These are phyloP conservation scores for Scheffersomyces segobiensis DNA, from an alignment of 1,139 yeast species.

Conservation along the genomic window DNA sequence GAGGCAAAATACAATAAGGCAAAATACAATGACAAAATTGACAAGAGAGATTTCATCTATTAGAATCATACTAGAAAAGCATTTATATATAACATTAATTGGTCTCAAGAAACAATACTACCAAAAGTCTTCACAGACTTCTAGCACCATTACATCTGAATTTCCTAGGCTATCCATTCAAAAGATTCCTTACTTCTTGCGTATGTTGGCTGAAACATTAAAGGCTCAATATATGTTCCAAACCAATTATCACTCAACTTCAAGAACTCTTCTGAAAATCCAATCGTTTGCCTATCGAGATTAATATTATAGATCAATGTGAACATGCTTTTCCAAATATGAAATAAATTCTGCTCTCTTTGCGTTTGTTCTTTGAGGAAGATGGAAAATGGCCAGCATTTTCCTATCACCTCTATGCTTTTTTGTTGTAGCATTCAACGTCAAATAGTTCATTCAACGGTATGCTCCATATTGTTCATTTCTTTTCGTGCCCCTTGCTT, in stretches of 20 bases:
- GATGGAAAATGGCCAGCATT: neutral
- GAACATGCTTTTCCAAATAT: neutral
- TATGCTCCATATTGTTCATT: neutral
- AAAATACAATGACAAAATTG: neutral
- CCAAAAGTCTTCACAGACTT: neutral
- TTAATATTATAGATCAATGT: neutral
- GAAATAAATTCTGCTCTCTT: conserved; percentile 1
- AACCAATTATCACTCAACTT: neutral
- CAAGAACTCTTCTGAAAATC: neutral
- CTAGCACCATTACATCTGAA: neutral
- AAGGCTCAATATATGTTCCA: neutral
- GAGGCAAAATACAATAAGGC: neutral
- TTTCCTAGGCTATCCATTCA: neutral
- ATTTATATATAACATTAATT: neutral
- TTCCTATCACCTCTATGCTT: neutral
- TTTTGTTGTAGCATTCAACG: neutral
- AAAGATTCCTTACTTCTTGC: neutral
- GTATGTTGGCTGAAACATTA: neutral
- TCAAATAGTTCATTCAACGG: neutral
- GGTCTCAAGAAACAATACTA: neutral
- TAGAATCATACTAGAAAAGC: conserved; percentile 1
- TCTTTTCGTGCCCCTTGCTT: neutral
- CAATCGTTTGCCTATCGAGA: neutral
- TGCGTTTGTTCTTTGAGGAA: neutral
- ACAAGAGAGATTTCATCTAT: neutral